Evolutionary conservation across 2,329 filamentous ascomycete genomes (phyloP).

Genomic region (Huntiella abstrusa): DNA sequence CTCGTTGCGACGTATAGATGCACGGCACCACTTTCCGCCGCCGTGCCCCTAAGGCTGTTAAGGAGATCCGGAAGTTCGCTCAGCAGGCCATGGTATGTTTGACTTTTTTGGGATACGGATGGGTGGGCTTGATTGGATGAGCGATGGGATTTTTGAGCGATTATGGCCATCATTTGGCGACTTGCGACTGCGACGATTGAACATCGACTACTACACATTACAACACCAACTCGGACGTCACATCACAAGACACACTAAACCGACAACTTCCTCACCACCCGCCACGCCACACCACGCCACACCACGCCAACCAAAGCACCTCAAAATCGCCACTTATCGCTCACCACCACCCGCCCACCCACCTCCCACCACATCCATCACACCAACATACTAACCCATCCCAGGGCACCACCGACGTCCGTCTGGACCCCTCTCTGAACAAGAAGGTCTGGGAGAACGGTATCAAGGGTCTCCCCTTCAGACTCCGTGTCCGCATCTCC

Average conservation of each 20-base stretch:
- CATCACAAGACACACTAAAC: background rate
- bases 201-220: background rate
- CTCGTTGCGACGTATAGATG: constrained; percentile 37
- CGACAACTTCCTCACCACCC: background rate
- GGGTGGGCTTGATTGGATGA: no score
- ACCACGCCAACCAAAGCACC: background rate
- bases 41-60: constrained; percentile 93
- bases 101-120: constrained; percentile 3
- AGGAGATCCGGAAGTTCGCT: constrained; percentile 97
- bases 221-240: background rate
- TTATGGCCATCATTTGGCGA: background rate
- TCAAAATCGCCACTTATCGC: background rate
- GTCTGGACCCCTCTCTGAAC: constrained; percentile 95
- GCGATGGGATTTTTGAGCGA: background rate
- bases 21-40: constrained; percentile 99
- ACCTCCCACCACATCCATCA: background rate
- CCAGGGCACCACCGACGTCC: constrained; percentile 91
- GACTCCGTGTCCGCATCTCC: constrained; percentile 94
- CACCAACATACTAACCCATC: background rate
- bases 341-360: background rate
- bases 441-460: constrained; percentile 99
- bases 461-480: constrained; percentile 96
- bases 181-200: background rate
- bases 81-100: constrained; percentile 79
- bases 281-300: background rate